Evolutionary conservation across 495 filamentous ascomycete genomes (phyloP).

Genomic region (Gamarada debralockiae): DNA sequence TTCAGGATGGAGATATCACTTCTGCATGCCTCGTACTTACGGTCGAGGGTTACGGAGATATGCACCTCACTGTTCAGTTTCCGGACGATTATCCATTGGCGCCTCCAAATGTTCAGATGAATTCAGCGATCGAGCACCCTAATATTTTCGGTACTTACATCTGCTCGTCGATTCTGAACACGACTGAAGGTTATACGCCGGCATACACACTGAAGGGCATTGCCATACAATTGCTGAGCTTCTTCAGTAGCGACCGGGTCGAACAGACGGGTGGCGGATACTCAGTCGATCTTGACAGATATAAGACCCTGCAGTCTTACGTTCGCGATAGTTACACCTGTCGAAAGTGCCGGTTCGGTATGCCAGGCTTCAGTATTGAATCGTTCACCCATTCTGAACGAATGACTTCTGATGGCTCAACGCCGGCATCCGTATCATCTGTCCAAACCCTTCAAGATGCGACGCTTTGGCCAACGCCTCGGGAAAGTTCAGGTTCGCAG

Average conservation of each 20-base stretch:
- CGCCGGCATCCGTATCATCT: neutral
- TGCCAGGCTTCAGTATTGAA: neutral
- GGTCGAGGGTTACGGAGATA: conserved; percentile 28
- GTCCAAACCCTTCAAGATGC: neutral
- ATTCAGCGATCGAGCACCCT: conserved; percentile 50
- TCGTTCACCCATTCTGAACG: no score
- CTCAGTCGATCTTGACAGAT: conserved; percentile 2
- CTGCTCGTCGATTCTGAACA: conserved; percentile 44
- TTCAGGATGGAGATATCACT: conserved; percentile 31
- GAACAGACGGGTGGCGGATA: conserved; percentile 32
- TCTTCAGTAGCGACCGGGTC: conserved; percentile 50
- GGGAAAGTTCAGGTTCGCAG: neutral
- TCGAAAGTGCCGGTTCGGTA: neutral
- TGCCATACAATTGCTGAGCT: conserved; percentile 52
- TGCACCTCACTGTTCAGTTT: conserved; percentile 34
- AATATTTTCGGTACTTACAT: conserved; percentile 47
- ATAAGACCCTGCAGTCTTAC: neutral
- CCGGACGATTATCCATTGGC: conserved; percentile 36
- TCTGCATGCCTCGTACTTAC: conserved; percentile 37
- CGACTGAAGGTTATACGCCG: conserved; percentile 37
- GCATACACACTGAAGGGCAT: conserved; percentile 49
- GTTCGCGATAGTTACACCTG: neutral
- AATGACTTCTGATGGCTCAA: neutral
- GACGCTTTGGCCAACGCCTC: neutral
- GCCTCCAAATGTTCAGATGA: conserved; percentile 39